Evolutionary conservation across 441 rosid species (phyloP).

Genomic region (Erodium moschatum): DNA sequence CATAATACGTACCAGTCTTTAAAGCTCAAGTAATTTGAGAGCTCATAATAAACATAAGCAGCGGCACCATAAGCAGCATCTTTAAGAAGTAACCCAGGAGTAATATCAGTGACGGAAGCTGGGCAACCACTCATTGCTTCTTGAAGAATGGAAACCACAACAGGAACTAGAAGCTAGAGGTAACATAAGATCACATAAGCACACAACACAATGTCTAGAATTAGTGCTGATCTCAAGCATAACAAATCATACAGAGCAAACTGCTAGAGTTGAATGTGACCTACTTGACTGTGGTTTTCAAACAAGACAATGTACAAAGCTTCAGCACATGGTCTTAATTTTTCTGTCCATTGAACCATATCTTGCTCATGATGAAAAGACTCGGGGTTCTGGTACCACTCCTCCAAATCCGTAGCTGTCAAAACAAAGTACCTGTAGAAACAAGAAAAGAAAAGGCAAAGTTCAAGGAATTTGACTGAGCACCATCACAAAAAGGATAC

Average conservation of each 20-base stretch:
- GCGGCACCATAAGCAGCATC: slow-evolving; percentile 98
- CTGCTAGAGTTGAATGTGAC: slow-evolving; percentile 29
- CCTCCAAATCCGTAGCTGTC: slow-evolving; percentile 75
- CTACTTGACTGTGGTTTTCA: slow-evolving; percentile 91
- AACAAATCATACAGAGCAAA: slow-evolving; percentile 10
- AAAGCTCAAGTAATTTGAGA: slow-evolving; percentile 89
- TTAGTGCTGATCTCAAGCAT: slow-evolving; percentile 10
- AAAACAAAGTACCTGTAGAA: slow-evolving; percentile 89
- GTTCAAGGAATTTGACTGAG: not conserved
- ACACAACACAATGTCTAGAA: slow-evolving; percentile 17
- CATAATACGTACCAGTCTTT: slow-evolving; percentile 65
- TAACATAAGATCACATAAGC: slow-evolving; percentile 25
- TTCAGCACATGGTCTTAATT: slow-evolving; percentile 96
- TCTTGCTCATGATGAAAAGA: slow-evolving; percentile 99
- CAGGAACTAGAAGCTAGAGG: slow-evolving; percentile 76
- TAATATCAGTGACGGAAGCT: slow-evolving; percentile 65
- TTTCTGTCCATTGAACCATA: slow-evolving; percentile 98
- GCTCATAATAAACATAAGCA: slow-evolving; percentile 97
- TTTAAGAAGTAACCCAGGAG: slow-evolving; percentile 81
- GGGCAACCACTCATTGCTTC: slow-evolving; percentile 93
- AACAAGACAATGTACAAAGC: slow-evolving; percentile 94
- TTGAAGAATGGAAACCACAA: slow-evolving; percentile 86
- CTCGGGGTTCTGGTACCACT: slow-evolving; percentile 88
- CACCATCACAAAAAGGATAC: not conserved
- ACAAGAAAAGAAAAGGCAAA: not conserved